A percentile compares a stretch with the other conserved stretches of the same genome.
phyloP scores from a whole-genome alignment of 2,329 filamentous ascomycete genomes.

The Microcyclosporella mali region DNA sequence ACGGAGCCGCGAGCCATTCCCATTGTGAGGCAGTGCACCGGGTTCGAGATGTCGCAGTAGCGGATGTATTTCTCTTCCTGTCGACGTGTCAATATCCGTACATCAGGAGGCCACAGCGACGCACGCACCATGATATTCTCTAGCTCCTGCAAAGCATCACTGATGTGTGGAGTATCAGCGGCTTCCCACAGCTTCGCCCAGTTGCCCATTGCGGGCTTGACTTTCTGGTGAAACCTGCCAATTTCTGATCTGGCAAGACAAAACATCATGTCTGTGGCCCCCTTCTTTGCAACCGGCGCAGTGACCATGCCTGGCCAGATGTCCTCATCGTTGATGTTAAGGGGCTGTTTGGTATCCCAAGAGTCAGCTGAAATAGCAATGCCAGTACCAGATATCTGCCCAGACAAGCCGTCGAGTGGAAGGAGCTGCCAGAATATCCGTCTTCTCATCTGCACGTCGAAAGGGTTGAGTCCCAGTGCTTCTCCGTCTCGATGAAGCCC shows the following conservation, averaged over 20 bases:
- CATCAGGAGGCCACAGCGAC: no score
- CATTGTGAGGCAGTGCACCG: conserved; percentile 40
- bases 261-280: conserved; percentile 50
- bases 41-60: conserved; percentile 41
- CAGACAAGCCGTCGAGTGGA: conserved; percentile 46
- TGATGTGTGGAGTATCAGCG: conserved; percentile 13
- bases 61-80: conserved; percentile 38
- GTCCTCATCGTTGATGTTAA: conserved; percentile 34
- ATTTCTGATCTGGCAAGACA: conserved; percentile 40
- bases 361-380: conserved; percentile 24
- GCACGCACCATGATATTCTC: conserved; percentile 31
- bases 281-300: conserved; percentile 42
- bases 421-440: conserved; percentile 59
- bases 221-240: conserved; percentile 35
- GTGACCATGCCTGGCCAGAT: conserved; percentile 40
- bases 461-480: conserved; percentile 46
- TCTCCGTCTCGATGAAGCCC: conserved; percentile 56
- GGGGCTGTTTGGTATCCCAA: conserved; percentile 30
- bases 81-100: no score
- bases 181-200: conserved; percentile 18
- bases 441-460: conserved; percentile 55
- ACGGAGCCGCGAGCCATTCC: conserved; percentile 41
- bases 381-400: conserved; percentile 28
- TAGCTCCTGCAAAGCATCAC: conserved; percentile 34
- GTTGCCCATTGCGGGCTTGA: conserved; percentile 16